These are phyloP conservation scores for Emergomyces africanus DNA, from an alignment of 2,329 filamentous ascomycete genomes.

Conservation along the genomic window DNA sequence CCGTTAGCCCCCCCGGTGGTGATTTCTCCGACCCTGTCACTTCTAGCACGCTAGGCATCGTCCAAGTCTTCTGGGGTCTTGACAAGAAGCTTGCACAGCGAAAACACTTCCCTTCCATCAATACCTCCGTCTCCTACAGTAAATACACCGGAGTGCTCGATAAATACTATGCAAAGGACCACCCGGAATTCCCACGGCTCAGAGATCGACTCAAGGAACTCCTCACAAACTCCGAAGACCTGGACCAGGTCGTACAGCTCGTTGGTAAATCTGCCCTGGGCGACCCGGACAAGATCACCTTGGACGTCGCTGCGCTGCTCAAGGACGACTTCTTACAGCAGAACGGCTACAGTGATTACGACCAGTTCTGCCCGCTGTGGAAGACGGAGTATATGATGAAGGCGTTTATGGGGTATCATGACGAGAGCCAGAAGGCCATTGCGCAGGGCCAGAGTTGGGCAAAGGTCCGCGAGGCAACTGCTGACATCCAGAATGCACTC, in stretches of 20 bases:
- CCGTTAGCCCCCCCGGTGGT: slow-evolving; percentile 92
- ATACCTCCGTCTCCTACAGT: slow-evolving; percentile 87
- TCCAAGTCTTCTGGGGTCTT: slow-evolving; percentile 99
- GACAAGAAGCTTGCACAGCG: slow-evolving; percentile 99
- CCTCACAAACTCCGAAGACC: slow-evolving; percentile 85
- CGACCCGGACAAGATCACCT: slow-evolving; percentile 94
- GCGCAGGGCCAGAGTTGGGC: slow-evolving; percentile 81
- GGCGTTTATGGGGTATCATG: slow-evolving; percentile 95
- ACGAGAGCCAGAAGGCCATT: slow-evolving; percentile 92
- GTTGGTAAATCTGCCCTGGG: slow-evolving; percentile 95
- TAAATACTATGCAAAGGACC: slow-evolving; percentile 87
- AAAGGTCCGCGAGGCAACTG: slow-evolving; percentile 84
- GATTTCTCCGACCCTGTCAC: slow-evolving; percentile 99
- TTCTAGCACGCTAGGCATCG: slow-evolving; percentile 82
- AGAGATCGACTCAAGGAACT: slow-evolving; percentile 90
- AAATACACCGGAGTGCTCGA: slow-evolving; percentile 87
- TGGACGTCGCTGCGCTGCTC: slow-evolving; percentile 79
- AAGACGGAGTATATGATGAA: slow-evolving; percentile 99
- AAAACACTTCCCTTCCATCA: slow-evolving; percentile 98
- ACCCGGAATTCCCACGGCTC: slow-evolving; percentile 84
- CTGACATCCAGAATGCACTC: slow-evolving; percentile 71
- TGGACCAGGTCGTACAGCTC: slow-evolving; percentile 96
- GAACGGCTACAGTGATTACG: slow-evolving; percentile 98
- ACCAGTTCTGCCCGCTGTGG: slow-evolving; percentile 98
- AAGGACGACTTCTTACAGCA: slow-evolving; percentile 99